phyloP scores from a whole-genome alignment of 192 early-diverging fungal species.

The Haplosporangium gracile region DNA sequence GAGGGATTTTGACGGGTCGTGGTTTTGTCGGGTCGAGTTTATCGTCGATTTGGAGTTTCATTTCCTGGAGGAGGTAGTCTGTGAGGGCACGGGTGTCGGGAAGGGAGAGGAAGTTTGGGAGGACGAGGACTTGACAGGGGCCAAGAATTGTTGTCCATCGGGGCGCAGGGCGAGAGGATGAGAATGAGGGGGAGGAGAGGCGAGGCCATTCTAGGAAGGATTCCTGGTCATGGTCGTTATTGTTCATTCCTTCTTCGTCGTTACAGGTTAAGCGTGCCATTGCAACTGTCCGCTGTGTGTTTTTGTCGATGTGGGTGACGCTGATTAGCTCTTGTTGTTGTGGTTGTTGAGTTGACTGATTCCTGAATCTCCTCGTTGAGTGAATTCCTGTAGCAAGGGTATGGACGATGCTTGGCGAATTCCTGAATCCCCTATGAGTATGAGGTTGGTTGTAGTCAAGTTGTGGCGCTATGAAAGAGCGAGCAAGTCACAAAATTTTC shows the following conservation, averaged over 20 bases:
- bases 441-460: too few relatives aligned
- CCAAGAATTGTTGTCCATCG: slow-evolving; percentile 31
- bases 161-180: slow-evolving; percentile 17
- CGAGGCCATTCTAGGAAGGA: slow-evolving; percentile 32
- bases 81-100: slow-evolving; percentile 17
- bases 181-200: slow-evolving; percentile 32
- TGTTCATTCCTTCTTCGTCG: background rate
- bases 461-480: too few relatives aligned
- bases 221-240: background rate
- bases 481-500: too few relatives aligned
- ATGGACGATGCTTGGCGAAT: too few relatives aligned
- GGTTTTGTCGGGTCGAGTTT: slow-evolving; percentile 38
- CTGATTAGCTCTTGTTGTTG: too few relatives aligned
- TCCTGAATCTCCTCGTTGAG: too few relatives aligned
- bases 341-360: too few relatives aligned
- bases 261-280: background rate
- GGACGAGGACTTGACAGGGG: slow-evolving; percentile 38
- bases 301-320: too few relatives aligned
- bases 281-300: background rate
- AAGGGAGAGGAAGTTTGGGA: slow-evolving; percentile 32
- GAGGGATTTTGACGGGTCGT: slow-evolving; percentile 42
- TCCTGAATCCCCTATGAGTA: too few relatives aligned
- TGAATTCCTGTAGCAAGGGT: too few relatives aligned
- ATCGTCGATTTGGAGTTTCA: slow-evolving; percentile 49
- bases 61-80: slow-evolving; percentile 37